Evolutionary conservation across 1,284 basidiomycete species (phyloP).

Genomic region (Pascua guehoae): DNA sequence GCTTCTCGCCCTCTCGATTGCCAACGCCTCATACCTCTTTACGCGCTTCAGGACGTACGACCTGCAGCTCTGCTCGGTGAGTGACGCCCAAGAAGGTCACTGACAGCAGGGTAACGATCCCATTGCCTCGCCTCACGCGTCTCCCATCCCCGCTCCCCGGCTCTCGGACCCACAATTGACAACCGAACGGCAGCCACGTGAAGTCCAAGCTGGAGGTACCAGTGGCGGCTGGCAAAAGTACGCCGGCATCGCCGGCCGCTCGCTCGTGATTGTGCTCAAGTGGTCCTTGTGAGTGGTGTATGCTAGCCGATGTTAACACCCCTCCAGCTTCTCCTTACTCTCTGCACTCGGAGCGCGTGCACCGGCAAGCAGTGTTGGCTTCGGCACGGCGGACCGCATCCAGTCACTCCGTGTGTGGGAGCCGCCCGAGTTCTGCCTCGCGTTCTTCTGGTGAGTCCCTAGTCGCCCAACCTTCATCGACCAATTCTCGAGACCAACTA

Average conservation of each 20-base stretch:
- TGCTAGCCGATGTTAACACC: conserved; percentile 2
- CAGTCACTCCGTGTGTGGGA: conserved; percentile 47
- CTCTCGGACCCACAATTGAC: background rate
- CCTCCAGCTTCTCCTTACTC: conserved; percentile 20
- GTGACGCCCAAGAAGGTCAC: conserved; percentile 3
- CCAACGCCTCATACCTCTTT: conserved; percentile 42
- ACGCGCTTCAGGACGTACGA: conserved; percentile 42
- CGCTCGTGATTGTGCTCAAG: conserved; percentile 17
- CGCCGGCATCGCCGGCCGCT: conserved; percentile 1
- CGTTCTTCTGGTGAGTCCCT: conserved; percentile 45
- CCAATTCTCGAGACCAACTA: background rate
- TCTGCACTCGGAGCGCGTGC: conserved; percentile 30
- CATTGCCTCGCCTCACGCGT: conserved; percentile 36
- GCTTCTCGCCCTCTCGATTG: conserved; percentile 27
- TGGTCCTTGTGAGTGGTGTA: conserved; percentile 26
- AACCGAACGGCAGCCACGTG: background rate
- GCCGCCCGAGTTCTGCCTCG: conserved; percentile 46
- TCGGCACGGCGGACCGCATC: conserved; percentile 29
- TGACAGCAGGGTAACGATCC: conserved; percentile 27
- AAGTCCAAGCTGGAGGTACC: background rate
- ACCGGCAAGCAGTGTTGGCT: background rate
- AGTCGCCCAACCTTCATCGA: background rate
- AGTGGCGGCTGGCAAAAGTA: background rate
- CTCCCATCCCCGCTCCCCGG: conserved; percentile 29
- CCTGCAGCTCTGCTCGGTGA: conserved; percentile 42